Evolutionary conservation across 768 basidiomycete species (phyloP).

Genomic region (Suillus weaverae): DNA sequence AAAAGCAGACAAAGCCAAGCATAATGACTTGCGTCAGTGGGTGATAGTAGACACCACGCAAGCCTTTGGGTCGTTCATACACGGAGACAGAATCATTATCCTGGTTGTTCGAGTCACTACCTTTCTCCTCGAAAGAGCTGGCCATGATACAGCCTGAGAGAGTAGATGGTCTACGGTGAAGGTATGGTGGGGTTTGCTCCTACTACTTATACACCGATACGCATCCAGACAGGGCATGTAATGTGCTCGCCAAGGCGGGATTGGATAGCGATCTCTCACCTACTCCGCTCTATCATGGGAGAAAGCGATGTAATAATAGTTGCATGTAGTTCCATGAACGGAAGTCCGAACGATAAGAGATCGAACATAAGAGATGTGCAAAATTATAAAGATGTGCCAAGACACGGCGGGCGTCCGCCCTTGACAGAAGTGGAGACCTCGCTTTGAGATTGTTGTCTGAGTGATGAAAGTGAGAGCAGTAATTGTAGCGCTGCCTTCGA

Average conservation of each 20-base stretch:
- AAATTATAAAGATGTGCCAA: too few species aligned
- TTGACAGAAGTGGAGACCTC: too few species aligned
- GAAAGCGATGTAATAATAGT: not conserved
- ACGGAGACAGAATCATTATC: conserved; percentile 5
- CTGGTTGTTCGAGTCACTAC: not conserved
- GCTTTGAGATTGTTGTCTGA: too few species aligned
- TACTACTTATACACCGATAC: not conserved
- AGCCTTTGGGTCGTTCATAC: conserved; percentile 46
- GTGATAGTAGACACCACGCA: conserved; percentile 58
- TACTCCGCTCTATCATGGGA: not conserved
- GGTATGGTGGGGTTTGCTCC: not conserved
- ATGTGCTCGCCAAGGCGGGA: not conserved
- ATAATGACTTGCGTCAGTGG: conserved; percentile 60
- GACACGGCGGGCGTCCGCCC: not conserved
- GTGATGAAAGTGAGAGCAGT: too few species aligned
- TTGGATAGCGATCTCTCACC: not conserved
- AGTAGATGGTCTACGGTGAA: not conserved
- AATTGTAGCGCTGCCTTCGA: too few species aligned
- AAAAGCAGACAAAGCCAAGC: conserved; percentile 66
- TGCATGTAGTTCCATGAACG: not conserved
- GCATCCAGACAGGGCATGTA: not conserved
- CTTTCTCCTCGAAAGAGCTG: conserved; percentile 9
- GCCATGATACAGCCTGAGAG: not conserved
- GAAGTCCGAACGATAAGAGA: not conserved
- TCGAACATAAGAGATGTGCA: not conserved